A percentile compares a stretch with the other conserved stretches of the same genome.
phyloP scores from a whole-genome alignment of 257 asterid species.

The Marsdenia floribunda region DNA sequence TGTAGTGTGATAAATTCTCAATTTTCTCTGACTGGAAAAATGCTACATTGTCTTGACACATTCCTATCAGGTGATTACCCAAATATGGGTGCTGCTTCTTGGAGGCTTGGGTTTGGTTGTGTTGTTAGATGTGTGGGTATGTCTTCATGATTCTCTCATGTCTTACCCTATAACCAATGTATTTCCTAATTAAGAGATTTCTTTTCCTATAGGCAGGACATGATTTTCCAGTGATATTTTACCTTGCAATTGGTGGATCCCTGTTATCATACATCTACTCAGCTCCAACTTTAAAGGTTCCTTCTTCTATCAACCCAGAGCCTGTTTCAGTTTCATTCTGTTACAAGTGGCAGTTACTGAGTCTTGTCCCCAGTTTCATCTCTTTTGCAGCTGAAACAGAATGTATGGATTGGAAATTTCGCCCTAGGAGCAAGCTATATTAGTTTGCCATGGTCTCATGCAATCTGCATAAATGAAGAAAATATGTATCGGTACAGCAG shows the following conservation, averaged over 20 bases:
- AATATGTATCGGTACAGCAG: not conserved
- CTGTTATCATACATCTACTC: constrained; percentile 92
- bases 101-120: constrained; percentile 90
- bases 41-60: constrained; percentile 17
- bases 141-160: constrained; percentile 25
- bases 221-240: constrained; percentile 68
- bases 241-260: constrained; percentile 94
- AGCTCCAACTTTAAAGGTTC: constrained; percentile 92
- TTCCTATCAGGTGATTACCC: constrained; percentile 75
- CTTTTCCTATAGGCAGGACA: constrained; percentile 74
- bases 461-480: constrained; percentile 2
- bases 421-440: constrained; percentile 98
- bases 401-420: constrained; percentile 97
- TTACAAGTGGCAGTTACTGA: not conserved
- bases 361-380: not conserved
- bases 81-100: constrained; percentile 92
- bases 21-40: constrained; percentile 8
- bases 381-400: constrained; percentile 82
- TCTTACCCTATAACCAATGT: not conserved
- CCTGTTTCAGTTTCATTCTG: not conserved
- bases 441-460: constrained; percentile 82
- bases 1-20: constrained; percentile 16
- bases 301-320: constrained; percentile 15
- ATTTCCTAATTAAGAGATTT: constrained; percentile 19
- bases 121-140: constrained; percentile 83